Percentiles rank a stretch among this genome's conserved stretches.
phyloP scores from a whole-genome alignment of 345 rosid species.

The rapeseed (Brassica napus) region DNA sequence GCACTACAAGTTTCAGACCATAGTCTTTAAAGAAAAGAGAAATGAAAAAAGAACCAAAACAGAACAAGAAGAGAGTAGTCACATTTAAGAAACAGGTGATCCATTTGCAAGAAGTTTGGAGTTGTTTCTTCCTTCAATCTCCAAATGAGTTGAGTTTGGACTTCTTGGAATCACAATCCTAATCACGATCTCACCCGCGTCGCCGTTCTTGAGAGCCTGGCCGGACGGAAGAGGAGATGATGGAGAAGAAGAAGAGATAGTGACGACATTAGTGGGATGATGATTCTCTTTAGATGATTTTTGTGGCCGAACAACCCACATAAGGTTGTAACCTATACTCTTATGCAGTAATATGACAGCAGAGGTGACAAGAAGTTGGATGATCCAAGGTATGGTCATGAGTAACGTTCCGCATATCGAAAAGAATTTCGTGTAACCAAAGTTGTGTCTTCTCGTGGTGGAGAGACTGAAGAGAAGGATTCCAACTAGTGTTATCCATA shows the following conservation, averaged over 20 bases:
- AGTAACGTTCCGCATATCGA: conserved; percentile 31
- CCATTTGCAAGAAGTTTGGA: conserved; percentile 31
- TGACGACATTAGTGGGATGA: conserved; percentile 2
- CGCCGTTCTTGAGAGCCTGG: conserved; percentile 27
- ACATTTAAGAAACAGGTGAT: conserved; percentile 16
- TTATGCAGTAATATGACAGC: conserved; percentile 24
- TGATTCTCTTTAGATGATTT: conserved; percentile 24
- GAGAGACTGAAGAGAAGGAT: conserved; percentile 35
- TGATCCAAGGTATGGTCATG: conserved; percentile 35
- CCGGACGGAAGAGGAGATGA: conserved; percentile 34
- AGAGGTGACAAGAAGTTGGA: conserved; percentile 35
- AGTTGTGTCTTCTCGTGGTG: conserved; percentile 22
- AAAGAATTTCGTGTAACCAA: conserved; percentile 35
- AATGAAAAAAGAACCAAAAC: conserved; percentile 20
- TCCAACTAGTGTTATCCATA: conserved; percentile 37
- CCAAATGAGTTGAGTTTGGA: conserved; percentile 21
- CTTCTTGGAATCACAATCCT: conserved; percentile 33
- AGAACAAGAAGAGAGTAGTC: conserved; percentile 14
- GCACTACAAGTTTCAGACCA: conserved; percentile 16
- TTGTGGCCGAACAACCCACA: conserved; percentile 37
- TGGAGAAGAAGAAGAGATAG: conserved; percentile 15
- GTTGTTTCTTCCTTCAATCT: conserved; percentile 34
- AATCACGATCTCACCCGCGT: conserved; percentile 32
- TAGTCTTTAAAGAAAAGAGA: background rate
- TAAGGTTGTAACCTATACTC: conserved; percentile 24